phyloP scores from a whole-genome alignment of 140 eudicot species.

The Flaveria floridana region DNA sequence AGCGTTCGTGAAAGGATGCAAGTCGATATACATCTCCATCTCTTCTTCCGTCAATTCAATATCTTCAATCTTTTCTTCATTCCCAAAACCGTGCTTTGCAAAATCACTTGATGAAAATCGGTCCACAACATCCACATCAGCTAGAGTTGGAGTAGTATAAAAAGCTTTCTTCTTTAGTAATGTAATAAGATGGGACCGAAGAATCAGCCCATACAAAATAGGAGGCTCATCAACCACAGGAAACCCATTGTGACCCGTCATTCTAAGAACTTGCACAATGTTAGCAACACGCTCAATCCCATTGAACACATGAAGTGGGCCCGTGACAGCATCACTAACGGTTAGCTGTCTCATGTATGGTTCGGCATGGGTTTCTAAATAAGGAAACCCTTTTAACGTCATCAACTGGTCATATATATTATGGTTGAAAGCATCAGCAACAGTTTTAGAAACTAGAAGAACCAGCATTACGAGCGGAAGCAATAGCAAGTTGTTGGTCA shows the following conservation, averaged over 20 bases:
- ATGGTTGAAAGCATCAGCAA: conserved; percentile 74
- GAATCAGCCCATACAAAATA: conserved; percentile 63
- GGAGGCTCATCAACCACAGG: conserved; percentile 84
- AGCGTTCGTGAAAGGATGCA: conserved; percentile 80
- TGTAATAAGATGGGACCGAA: conserved; percentile 69
- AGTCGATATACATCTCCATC: conserved; percentile 83
- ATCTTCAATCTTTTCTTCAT: conserved; percentile 54
- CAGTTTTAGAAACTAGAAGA: conserved; percentile 84
- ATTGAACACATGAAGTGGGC: conserved; percentile 69
- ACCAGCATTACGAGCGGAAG: conserved; percentile 82
- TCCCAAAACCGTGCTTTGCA: conserved; percentile 70
- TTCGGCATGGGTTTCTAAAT: conserved; percentile 79
- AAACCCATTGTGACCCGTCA: conserved; percentile 79
- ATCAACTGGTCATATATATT: conserved; percentile 72
- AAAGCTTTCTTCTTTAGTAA: conserved; percentile 68
- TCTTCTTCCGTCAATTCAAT: conserved; percentile 62
- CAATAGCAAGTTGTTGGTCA: conserved; percentile 67
- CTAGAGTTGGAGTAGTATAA: conserved; percentile 33
- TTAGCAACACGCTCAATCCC: conserved; percentile 80
- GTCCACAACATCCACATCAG: conserved; percentile 34
- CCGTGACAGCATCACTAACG: conserved; percentile 73
- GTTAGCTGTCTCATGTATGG: conserved; percentile 93
- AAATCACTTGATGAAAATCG: conserved; percentile 70
- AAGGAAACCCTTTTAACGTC: conserved; percentile 74
- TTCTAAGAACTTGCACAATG: conserved; percentile 62